phyloP scores from a whole-genome alignment of 78 protist genomes.

The Emiliania huxleyi region DNA sequence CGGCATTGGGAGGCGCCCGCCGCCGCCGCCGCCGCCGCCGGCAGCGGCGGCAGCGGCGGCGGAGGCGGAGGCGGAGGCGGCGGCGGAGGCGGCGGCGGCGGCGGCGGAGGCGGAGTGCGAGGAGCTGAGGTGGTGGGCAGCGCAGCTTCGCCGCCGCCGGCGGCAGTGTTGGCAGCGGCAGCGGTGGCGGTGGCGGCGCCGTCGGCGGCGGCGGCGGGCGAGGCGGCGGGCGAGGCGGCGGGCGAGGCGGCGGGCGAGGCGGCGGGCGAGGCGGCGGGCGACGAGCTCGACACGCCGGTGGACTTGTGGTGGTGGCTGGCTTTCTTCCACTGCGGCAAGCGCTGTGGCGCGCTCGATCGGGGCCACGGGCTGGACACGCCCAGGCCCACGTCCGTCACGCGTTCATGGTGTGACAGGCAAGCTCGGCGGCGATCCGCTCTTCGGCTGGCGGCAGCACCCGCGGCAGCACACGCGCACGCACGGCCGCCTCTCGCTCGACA shows the following conservation, averaged over 20 bases:
- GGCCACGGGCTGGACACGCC: background rate
- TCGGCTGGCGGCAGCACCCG: slow-evolving; percentile 47
- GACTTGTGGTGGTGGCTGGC: slow-evolving; percentile 35
- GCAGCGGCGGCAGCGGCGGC: slow-evolving; percentile 28
- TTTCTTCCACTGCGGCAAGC: slow-evolving; percentile 27
- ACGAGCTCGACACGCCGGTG: slow-evolving; percentile 33
- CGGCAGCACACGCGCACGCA: slow-evolving; percentile 53
- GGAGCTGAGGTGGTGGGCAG: too few relatives aligned
- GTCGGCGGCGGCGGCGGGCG: too few relatives aligned
- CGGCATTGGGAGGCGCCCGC: too few relatives aligned
- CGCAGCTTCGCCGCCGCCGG: too few relatives aligned
- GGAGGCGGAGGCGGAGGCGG: too few relatives aligned
- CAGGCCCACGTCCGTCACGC: background rate
- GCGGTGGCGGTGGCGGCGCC: too few relatives aligned
- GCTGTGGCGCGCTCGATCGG: slow-evolving; percentile 5
- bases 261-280: background rate
- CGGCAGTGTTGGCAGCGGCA: too few relatives aligned
- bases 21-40: too few relatives aligned
- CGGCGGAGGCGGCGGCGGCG: too few relatives aligned
- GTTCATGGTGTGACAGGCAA: background rate
- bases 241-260: background rate
- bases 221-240: background rate
- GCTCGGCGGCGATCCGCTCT: background rate
- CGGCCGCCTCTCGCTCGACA: slow-evolving; percentile 37
- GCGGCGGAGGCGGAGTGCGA: too few relatives aligned